Evolutionary conservation across 352 stramenopile genomes (phyloP).

Genomic region (Phytophthora melonis): DNA sequence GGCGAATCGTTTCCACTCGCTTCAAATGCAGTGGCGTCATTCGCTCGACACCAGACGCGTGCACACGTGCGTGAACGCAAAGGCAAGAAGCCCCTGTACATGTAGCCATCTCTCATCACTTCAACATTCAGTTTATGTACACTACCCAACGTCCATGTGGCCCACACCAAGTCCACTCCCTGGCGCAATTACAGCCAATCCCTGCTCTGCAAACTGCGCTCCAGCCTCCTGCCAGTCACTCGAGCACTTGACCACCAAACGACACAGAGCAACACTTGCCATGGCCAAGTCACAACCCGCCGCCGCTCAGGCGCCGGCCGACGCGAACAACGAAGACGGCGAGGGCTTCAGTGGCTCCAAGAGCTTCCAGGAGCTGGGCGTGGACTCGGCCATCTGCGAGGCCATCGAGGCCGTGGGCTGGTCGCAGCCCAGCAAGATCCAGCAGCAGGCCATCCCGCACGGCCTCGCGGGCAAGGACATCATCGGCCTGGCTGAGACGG

Average conservation of each 20-base stretch:
- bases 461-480: slow-evolving; percentile 96
- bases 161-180: not conserved
- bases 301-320: slow-evolving; percentile 16
- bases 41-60: no score
- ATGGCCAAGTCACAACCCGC: slow-evolving; percentile 8
- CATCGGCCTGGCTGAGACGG: slow-evolving; percentile 97
- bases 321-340: slow-evolving; percentile 35
- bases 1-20: no score
- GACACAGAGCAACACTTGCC: not conserved
- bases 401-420: slow-evolving; percentile 94
- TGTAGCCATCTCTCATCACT: no score
- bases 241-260: not conserved
- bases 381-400: slow-evolving; percentile 92
- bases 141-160: not conserved
- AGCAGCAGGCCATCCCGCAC: slow-evolving; percentile 93
- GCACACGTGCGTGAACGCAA: no score
- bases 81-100: no score
- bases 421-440: slow-evolving; percentile 95
- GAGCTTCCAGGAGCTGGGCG: slow-evolving; percentile 92
- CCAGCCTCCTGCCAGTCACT: not conserved
- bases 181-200: not conserved
- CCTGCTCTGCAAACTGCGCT: not conserved
- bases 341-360: slow-evolving; percentile 72
- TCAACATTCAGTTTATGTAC: not conserved
- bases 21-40: no score